Evolutionary conservation across 73 alveolate species (phyloP), one percentile per base, ranked within the genome.

Genomic region (Blepharisma stoltei): DNA sequence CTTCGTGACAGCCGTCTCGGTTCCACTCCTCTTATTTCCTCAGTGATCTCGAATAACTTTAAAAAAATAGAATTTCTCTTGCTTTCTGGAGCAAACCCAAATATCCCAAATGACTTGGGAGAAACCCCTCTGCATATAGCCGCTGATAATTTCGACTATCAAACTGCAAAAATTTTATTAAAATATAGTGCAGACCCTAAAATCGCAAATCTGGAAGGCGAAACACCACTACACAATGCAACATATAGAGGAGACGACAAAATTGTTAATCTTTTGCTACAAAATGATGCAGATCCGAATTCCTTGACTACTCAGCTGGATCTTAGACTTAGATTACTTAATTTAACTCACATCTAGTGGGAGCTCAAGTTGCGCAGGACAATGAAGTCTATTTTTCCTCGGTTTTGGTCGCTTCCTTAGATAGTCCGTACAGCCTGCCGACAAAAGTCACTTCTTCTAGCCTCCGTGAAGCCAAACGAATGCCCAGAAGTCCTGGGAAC

Each of bases 41-140:
- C 73, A 60, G 73, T 60, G 48, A 60, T 60, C 11, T 60, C 46
- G 2, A 38, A 60, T 60, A n/a, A 60, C 14, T 60, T 1, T 25
- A 38, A 60, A 60, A 38, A 14, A n/a, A 14, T n/a, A 8, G 73
- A 60, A 25, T 8, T 38, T 60, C 46, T 60, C 14, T 60, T 60
- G 23, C 2, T 18, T 18, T 14, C 14, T 38, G 73, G 73, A 60
- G 73, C 73, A 20, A 25, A 60, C 45, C 73, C 73, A 14, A 60
- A 60, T 25, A 60, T 60, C 73, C 47, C 73, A 60, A 60, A 60
- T 38, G 23, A 60, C 46, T 25, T 60, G 14, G 73, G 73, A 25
- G 46, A 60, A 60, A 60, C 23, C 46, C 73, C 73, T 18, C 23
- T 60, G 4, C 73, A 60, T 25, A 14, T 38, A 60, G 73, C 73